phyloP scores from a whole-genome alignment of 208 protist genomes.

The Endotrypanum monterogeii region DNA sequence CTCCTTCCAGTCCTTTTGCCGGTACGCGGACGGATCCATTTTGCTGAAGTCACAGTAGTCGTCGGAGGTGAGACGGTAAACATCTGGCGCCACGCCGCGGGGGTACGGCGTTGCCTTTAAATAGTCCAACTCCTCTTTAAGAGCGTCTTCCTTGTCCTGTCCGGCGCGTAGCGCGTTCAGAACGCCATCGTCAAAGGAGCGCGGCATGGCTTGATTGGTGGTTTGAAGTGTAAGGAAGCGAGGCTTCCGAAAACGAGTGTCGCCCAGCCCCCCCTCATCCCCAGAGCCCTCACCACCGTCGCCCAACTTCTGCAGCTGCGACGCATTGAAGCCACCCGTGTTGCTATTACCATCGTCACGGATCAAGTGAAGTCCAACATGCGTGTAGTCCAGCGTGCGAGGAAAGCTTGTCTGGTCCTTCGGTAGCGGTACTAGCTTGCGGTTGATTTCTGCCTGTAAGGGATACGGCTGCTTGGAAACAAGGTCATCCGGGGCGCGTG shows the following conservation, averaged over 20 bases:
- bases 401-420: constrained; percentile 80
- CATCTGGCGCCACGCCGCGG: constrained; percentile 40
- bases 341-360: constrained; percentile 43
- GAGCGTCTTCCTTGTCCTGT: constrained; percentile 43
- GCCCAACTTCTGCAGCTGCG: constrained; percentile 57
- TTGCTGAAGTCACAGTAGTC: constrained; percentile 86
- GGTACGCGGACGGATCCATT: constrained; percentile 77
- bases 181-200: constrained; percentile 67
- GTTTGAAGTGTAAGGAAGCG: constrained; percentile 69
- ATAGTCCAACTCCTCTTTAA: constrained; percentile 34
- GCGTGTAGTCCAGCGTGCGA: constrained; percentile 69
- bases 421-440: constrained; percentile 84
- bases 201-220: constrained; percentile 63
- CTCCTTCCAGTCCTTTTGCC: constrained; percentile 49
- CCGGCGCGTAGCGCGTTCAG: constrained; percentile 55
- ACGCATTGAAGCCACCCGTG: constrained; percentile 56
- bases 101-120: constrained; percentile 61
- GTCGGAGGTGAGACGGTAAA: constrained; percentile 81
- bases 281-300: constrained; percentile 5
- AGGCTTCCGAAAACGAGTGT: constrained; percentile 38
- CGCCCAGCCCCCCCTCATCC: not conserved
- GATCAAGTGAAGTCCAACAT: constrained; percentile 64
- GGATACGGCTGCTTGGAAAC: constrained; percentile 59
- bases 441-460: constrained; percentile 81
- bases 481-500: constrained; percentile 76